Conservation (phyloP, 169 alveolate genomes). For the Theileria orientalis region DNA sequence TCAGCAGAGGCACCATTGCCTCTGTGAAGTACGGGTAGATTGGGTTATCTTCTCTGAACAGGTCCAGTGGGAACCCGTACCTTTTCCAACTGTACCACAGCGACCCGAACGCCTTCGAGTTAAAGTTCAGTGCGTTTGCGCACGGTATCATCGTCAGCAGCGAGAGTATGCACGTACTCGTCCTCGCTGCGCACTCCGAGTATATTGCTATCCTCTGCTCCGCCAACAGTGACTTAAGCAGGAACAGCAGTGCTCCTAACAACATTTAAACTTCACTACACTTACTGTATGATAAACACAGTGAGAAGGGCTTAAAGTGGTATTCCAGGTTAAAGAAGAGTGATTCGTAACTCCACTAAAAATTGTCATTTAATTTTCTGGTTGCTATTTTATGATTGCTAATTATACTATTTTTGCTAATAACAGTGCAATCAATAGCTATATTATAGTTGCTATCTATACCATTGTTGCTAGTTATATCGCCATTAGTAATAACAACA, state of each 20-base stretch:
- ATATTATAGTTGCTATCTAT: too few species aligned
- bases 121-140: constrained; percentile 46
- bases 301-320: constrained; percentile 51
- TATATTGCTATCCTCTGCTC: constrained; percentile 47
- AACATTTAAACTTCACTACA: neutral
- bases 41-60: constrained; percentile 43
- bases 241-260: constrained; percentile 25
- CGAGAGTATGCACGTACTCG: constrained; percentile 45
- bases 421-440: too few species aligned
- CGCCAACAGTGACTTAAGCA: constrained; percentile 35
- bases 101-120: constrained; percentile 55
- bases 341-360: constrained; percentile 49
- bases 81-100: constrained; percentile 57
- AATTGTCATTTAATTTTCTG: too few species aligned
- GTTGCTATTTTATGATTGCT: too few species aligned
- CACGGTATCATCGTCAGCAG: constrained; percentile 56
- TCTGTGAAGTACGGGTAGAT: constrained; percentile 40
- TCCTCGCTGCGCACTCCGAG: constrained; percentile 55
- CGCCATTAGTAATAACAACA: too few species aligned
- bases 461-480: too few species aligned
- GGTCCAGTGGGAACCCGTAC: constrained; percentile 53
- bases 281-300: constrained; percentile 32
- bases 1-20: constrained; percentile 20
- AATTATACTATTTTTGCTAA: too few species aligned
- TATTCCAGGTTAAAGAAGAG: constrained; percentile 51